Evolutionary conservation across 306 rosid genomes (phyloP).

Genomic region (Gillenia trifoliata): DNA sequence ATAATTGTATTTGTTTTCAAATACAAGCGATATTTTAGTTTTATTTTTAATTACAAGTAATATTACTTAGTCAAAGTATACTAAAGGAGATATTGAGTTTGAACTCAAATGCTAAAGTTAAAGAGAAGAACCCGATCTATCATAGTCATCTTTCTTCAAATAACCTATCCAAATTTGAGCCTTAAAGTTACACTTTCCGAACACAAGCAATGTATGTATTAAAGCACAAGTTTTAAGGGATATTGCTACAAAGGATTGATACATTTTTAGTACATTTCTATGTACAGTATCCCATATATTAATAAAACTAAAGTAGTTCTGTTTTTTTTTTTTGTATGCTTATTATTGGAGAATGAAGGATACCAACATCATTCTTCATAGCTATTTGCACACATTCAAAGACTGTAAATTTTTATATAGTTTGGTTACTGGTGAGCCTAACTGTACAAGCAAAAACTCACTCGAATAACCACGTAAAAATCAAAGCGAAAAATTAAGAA

Average conservation of each 20-base stretch:
- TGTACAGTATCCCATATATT: neutral
- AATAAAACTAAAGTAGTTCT: too few relatives aligned
- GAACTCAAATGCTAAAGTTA: neutral
- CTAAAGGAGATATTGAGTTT: too few relatives aligned
- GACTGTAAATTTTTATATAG: constrained; percentile 9
- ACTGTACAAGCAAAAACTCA: constrained; percentile 59
- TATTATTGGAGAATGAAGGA: neutral
- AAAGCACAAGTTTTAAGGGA: neutral
- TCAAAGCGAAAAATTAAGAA: constrained; percentile 5
- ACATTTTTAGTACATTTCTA: neutral
- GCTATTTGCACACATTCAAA: constrained; percentile 9
- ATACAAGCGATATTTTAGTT: too few relatives aligned
- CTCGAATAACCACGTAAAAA: constrained; percentile 57
- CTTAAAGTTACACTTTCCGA: neutral
- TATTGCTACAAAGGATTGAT: neutral
- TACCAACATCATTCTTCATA: neutral
- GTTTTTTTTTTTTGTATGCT: neutral
- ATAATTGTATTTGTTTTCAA: too few relatives aligned
- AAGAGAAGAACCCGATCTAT: neutral
- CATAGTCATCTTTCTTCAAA: neutral
- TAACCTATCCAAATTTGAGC: neutral
- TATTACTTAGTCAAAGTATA: too few relatives aligned
- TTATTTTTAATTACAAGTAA: too few relatives aligned
- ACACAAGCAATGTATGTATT: neutral
- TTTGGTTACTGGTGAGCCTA: constrained; percentile 69